Evolutionary conservation across 176 grass and related monocot species (phyloP), one percentile per base, ranked within the genome.

Genomic region (Guadua angustifolia): DNA sequence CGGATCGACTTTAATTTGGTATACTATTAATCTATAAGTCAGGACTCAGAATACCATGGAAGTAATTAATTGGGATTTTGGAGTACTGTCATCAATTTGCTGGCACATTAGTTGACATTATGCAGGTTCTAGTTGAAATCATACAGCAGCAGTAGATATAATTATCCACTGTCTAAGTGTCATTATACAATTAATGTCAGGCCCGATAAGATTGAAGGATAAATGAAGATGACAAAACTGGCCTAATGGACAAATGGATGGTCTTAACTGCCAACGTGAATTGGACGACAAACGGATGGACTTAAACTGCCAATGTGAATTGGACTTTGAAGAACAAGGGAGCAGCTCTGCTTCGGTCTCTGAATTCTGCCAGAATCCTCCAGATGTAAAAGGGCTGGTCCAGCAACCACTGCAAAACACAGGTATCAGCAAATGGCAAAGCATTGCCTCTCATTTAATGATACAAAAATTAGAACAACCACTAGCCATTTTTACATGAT

Each of bases 321-420:
- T 29, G 29, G 29, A 29, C 29, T 29, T 29, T 29, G 29, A 29
- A 29, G 29, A 29, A 11, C 10, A 32, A 16, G 19, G 69, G 56
- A 63, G 69, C 56, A 47, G 1, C 40, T n/a, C 11, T 9, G 24
- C 9, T 6, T n/a, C 55, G 64, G 77, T 66, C 43, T 35, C 43
- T 32, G 25, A 83, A 61, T 74, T 83, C 69, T 83, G 55, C 0
- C 26, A 73, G 44, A 69, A 83, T 59, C 42, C 69, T 74, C 52
- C 26, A 21, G 26, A 51, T 83, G 44, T 83, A 83, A 38, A 83
- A 83, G 17, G 81, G 80, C 58, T 73, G 69, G 55, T 83, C 81
- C 69, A 83, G 55, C 69, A 74, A 74, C 69, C 81, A 83, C 81
- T 83, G 56, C 69, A 43, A 69, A 43, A n/a, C 6, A 83, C 49